Percentiles rank a stretch among this genome's conserved stretches.
Evolutionary conservation across 2,329 filamentous ascomycete genomes (phyloP).

Genomic region (Stenocarpella maydis): DNA sequence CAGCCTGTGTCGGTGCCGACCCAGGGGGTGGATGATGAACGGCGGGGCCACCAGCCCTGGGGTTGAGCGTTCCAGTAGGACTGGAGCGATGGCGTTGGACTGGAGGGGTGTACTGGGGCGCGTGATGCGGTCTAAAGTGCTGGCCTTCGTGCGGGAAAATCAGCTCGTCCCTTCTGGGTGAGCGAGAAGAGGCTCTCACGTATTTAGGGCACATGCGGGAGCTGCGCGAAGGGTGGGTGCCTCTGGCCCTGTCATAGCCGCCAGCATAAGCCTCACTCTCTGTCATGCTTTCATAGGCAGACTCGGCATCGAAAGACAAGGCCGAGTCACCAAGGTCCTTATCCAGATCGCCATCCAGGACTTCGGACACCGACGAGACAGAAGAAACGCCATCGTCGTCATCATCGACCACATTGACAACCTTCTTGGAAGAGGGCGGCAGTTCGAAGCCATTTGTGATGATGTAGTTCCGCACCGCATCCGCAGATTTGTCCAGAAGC

Average conservation of each 20-base stretch:
- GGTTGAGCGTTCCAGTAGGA: background rate
- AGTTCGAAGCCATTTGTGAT: constrained; percentile 45
- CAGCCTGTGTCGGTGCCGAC: background rate
- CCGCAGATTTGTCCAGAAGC: constrained; percentile 50
- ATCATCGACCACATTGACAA: background rate
- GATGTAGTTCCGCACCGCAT: constrained; percentile 46
- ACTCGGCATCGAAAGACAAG: constrained; percentile 31
- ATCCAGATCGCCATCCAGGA: constrained; percentile 20
- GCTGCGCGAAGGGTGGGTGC: constrained; percentile 7
- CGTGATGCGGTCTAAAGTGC: background rate
- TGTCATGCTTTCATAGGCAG: constrained; percentile 32
- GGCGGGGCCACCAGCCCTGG: background rate
- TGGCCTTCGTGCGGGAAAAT: constrained; percentile 4
- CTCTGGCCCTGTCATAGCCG: constrained; percentile 6
- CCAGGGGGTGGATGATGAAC: background rate
- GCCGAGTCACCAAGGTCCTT: constrained; percentile 25
- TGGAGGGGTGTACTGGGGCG: background rate
- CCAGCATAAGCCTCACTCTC: constrained; percentile 25
- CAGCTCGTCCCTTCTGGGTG: constrained; percentile 16
- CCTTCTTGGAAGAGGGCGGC: constrained; percentile 32
- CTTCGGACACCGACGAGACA: constrained; percentile 8
- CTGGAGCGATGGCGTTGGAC: constrained; percentile 14
- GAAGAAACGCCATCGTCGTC: constrained; percentile 29
- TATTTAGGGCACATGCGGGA: background rate
- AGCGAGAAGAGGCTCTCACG: constrained; percentile 22